These are phyloP conservation scores for Blastobotrys proliferans DNA, from an alignment of 1,139 yeast species.

Conservation along the genomic window DNA sequence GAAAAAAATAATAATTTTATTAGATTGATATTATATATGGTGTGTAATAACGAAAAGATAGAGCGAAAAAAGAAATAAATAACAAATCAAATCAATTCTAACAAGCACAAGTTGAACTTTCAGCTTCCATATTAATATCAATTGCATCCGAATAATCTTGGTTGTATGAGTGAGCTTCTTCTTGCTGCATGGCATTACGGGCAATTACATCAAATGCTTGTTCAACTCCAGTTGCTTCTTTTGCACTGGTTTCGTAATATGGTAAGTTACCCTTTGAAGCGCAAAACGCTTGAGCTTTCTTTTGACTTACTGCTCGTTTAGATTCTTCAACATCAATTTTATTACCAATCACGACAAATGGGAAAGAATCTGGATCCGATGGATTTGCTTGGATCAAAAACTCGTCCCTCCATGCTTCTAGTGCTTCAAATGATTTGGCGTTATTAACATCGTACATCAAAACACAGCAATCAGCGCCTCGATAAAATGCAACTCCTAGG, in stretches of 20 bases:
- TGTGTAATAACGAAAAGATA: no score
- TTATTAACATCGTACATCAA: constrained; percentile 92
- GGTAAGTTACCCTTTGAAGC: constrained; percentile 87
- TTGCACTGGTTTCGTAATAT: constrained; percentile 90
- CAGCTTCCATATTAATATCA: constrained; percentile 86
- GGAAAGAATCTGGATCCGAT: constrained; percentile 89
- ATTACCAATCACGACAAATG: constrained; percentile 91
- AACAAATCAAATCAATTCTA: constrained; percentile 34
- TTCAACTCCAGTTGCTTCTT: constrained; percentile 90
- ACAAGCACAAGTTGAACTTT: constrained; percentile 73
- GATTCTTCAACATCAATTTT: constrained; percentile 92
- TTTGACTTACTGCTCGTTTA: constrained; percentile 75
- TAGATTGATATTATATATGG: no score
- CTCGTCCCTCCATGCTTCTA: constrained; percentile 93
- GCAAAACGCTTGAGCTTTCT: constrained; percentile 83
- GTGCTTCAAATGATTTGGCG: constrained; percentile 84
- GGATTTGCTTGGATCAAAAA: constrained; percentile 91
- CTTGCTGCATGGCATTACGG: constrained; percentile 88
- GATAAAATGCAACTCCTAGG: constrained; percentile 92
- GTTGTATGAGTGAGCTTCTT: constrained; percentile 78
- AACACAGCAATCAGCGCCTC: constrained; percentile 99
- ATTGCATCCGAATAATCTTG: constrained; percentile 97
- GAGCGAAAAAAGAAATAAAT: no score
- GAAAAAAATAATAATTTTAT: no score
- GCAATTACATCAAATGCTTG: constrained; percentile 96